Evolutionary conservation across 2,329 filamentous ascomycete genomes (phyloP).

Genomic region (Chrysoporthe austroafricana): DNA sequence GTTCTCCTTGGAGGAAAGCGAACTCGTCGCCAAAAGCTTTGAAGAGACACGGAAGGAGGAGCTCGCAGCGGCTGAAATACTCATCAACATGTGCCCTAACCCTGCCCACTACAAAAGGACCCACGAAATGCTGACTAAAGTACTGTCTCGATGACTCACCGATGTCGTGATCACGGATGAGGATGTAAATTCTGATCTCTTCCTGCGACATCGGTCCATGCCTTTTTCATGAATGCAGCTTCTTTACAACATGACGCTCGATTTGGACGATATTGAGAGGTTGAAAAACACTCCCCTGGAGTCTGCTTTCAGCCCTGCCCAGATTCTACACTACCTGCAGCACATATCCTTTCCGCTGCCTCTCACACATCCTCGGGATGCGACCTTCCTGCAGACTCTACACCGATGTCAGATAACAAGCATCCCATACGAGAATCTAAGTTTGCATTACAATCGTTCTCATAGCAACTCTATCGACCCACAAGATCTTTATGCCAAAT

Average conservation of each 20-base stretch:
- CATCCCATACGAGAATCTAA: constrained; percentile 61
- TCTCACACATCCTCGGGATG: constrained; percentile 31
- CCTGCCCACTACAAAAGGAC: background rate
- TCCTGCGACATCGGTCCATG: no score
- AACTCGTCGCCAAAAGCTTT: no score
- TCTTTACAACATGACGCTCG: background rate
- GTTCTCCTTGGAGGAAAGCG: no score
- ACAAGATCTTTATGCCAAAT: constrained; percentile 52
- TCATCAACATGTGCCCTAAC: background rate
- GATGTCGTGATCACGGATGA: constrained; percentile 6
- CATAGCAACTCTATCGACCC: constrained; percentile 49
- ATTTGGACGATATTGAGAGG: background rate
- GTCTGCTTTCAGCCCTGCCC: constrained; percentile 20
- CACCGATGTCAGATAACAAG: constrained; percentile 52
- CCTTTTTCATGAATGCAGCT: no score
- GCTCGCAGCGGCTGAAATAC: no score
- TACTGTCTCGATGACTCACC: background rate
- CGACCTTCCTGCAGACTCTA: constrained; percentile 44
- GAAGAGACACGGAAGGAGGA: no score
- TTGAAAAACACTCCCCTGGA: background rate
- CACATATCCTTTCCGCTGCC: constrained; percentile 25
- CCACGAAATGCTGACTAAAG: background rate
- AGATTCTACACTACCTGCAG: constrained; percentile 19
- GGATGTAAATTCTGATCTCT: background rate
- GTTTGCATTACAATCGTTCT: constrained; percentile 52